These are phyloP conservation scores for Mortierella alpina DNA, from an alignment of 192 early-diverging fungal genomes.

Conservation along the genomic window DNA sequence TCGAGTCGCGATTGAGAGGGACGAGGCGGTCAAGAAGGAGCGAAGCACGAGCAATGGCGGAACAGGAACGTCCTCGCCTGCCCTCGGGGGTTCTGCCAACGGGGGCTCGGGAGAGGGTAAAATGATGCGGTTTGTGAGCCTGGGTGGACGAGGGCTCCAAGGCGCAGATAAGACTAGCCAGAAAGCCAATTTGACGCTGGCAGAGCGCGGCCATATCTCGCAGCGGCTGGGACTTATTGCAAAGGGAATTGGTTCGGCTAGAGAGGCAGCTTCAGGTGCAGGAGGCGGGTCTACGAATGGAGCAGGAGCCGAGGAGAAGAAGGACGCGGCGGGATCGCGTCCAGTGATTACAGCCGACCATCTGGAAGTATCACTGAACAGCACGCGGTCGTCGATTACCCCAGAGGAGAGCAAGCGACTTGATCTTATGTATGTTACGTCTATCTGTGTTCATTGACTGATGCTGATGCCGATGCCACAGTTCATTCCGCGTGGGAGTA, in stretches of 20 bases:
- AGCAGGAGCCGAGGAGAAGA: slow-evolving; percentile 11
- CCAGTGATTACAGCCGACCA: slow-evolving; percentile 55
- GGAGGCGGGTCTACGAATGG: slow-evolving; percentile 33
- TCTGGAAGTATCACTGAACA: slow-evolving; percentile 66
- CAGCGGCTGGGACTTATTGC: slow-evolving; percentile 54
- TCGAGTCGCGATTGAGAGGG: slow-evolving; percentile 73
- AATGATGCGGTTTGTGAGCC: slow-evolving; percentile 54
- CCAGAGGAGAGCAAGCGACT: slow-evolving; percentile 65
- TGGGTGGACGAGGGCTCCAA: slow-evolving; percentile 17
- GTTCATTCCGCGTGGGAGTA: no score
- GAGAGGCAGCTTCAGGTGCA: slow-evolving; percentile 26
- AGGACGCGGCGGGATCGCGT: slow-evolving; percentile 34
- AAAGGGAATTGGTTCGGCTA: slow-evolving; percentile 43
- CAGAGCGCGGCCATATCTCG: slow-evolving; percentile 66
- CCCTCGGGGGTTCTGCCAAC: background rate
- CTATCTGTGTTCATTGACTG: background rate
- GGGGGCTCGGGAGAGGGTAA: slow-evolving; percentile 43
- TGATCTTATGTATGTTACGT: slow-evolving; percentile 57
- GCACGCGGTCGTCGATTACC: slow-evolving; percentile 73
- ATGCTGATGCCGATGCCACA: slow-evolving; percentile 44
- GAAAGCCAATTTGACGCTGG: slow-evolving; percentile 60
- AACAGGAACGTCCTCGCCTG: slow-evolving; percentile 13
- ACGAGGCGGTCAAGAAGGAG: slow-evolving; percentile 56
- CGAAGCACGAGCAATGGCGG: slow-evolving; percentile 20
- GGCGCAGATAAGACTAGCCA: slow-evolving; percentile 22